Evolutionary conservation across 169 alveolate species (phyloP), one percentile per base, ranked within the genome.

Genomic region (Blepharisma undulans): DNA sequence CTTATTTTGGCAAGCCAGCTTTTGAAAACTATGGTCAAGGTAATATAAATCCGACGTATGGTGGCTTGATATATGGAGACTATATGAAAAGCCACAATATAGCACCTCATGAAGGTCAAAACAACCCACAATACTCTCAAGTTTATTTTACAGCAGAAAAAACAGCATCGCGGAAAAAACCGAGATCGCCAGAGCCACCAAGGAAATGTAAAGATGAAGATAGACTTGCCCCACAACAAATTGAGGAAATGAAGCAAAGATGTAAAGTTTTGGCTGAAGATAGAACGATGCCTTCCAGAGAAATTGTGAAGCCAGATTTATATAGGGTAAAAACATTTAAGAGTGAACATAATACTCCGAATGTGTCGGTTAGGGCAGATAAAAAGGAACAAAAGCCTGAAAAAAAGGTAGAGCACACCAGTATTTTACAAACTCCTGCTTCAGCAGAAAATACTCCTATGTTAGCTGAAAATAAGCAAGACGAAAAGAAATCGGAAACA

Each of bases 1-100:
- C 97, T 48, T 95, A 95, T 90, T 97, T 94, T 87, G 98, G 98
- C 12, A 97, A 97, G 90, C 98, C 98, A 79, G 98, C 97, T 14
- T 97, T 95, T 91, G 97, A 94, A 87, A 93, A 95, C 60, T 97
- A 97, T 88, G 98, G 98, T 25, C 91, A 88, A 60, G 97, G 97
- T 6, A 97, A 97, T 91, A 94, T 95, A 7, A 95, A 95, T 18
- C 98, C 98, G 14, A 77, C 97, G 21, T 94, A 92, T 76, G 98
- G 98, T n/a, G 98, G 98, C 0, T 48, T 90, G 32, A 92, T 95
- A 29, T 97, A 97, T 86, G 98, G 98, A 7, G 78, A 96, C 77
- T 96, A 97, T 88, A 90, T 97, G 96, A 92, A 95, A 18, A 92
- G 97, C 25, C 98, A 95, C 87, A 95, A 95, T 86, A 94, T 97